phyloP scores from a whole-genome alignment of 2,329 filamentous ascomycete species.

The Epichloe baconii region DNA sequence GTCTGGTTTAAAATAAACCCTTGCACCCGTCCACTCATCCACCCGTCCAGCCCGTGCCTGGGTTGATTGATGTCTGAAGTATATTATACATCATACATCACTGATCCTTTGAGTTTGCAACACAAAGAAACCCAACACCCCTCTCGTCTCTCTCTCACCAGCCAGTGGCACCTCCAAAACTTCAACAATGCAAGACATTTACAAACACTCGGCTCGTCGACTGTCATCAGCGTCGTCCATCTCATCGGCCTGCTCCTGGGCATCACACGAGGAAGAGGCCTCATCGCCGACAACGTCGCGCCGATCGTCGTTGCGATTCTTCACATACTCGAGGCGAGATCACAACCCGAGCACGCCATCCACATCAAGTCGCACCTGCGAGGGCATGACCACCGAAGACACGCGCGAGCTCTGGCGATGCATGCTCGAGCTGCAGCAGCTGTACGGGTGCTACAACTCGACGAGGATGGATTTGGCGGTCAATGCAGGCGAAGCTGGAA shows the following conservation, averaged over 20 bases:
- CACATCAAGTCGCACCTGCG: conserved; percentile 17
- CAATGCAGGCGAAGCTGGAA: conserved; percentile 25
- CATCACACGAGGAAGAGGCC: neutral
- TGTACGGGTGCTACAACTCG: conserved; percentile 36
- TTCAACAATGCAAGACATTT: neutral
- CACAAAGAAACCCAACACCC: neutral
- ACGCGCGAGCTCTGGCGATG: conserved; percentile 31
- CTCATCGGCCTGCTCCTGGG: conserved; percentile 1
- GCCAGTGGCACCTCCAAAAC: neutral
- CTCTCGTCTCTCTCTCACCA: neutral
- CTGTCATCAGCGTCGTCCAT: conserved; percentile 3
- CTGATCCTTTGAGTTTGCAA: neutral
- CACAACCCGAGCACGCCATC: conserved; percentile 8
- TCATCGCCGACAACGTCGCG: conserved; percentile 11
- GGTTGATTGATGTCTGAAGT: neutral
- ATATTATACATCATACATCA: neutral
- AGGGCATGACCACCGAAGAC: conserved; percentile 23
- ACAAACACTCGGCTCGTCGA: neutral
- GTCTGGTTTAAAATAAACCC: neutral
- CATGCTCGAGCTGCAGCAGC: conserved; percentile 34
- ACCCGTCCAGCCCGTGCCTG: neutral
- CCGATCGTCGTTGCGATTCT: conserved; percentile 11
- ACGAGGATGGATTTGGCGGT: conserved; percentile 34
- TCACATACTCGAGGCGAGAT: neutral
- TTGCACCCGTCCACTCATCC: neutral